Conservation (phyloP, 2,329 filamentous ascomycete genomes). For the Zasmidium cellare region DNA sequence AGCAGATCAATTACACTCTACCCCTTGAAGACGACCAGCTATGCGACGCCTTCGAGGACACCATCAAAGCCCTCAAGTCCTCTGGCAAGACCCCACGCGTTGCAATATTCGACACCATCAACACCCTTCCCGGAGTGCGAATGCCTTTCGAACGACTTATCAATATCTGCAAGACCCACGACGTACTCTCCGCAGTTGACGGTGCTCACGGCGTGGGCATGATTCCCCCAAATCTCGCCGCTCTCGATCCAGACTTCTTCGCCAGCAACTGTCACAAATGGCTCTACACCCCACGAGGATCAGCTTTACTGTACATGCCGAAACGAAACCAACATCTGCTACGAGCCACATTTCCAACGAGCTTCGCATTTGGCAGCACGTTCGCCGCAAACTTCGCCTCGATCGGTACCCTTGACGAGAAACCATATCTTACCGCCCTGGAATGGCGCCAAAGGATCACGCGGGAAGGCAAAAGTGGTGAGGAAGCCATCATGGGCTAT, state of each 20-base stretch:
- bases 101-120: conserved; percentile 79
- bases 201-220: conserved; percentile 84
- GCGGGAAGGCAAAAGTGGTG: conserved; percentile 51
- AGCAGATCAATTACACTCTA: conserved; percentile 63
- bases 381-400: conserved; percentile 62
- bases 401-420: conserved; percentile 72
- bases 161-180: conserved; percentile 63
- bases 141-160: conserved; percentile 75
- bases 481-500: conserved; percentile 68
- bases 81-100: conserved; percentile 64
- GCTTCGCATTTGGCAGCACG: conserved; percentile 65
- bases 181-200: conserved; percentile 74
- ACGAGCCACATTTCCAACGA: conserved; percentile 73
- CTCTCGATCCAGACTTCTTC: conserved; percentile 79
- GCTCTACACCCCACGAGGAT: conserved; percentile 76
- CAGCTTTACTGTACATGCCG: conserved; percentile 78
- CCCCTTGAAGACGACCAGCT: conserved; percentile 71
- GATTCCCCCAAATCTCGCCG: conserved; percentile 65
- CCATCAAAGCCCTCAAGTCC: conserved; percentile 53
- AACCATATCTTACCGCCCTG: conserved; percentile 70
- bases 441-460: conserved; percentile 61
- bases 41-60: conserved; percentile 59
- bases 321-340: conserved; percentile 73
- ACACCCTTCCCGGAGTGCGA: conserved; percentile 72
- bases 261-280: conserved; percentile 88